These are phyloP conservation scores for Nannizziopsis arthrosporioides DNA, from an alignment of 2,329 filamentous ascomycete species.

Conservation along the genomic window DNA sequence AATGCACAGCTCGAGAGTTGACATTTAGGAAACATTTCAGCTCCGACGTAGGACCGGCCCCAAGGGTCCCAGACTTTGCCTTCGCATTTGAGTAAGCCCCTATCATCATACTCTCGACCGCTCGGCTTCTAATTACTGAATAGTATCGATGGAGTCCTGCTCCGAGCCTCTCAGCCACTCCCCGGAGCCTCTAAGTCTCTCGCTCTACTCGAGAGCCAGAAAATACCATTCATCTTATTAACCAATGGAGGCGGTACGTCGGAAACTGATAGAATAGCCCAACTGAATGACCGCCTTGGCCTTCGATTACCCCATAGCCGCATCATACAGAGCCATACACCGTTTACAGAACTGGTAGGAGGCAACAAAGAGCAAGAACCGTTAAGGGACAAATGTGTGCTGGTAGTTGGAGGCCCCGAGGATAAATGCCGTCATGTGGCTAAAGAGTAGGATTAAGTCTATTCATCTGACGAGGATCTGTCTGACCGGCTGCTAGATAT, in stretches of 20 bases:
- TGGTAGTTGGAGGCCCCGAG: slow-evolving; percentile 61
- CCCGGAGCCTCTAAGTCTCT: slow-evolving; percentile 67
- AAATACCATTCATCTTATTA: slow-evolving; percentile 83
- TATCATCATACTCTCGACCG: not conserved
- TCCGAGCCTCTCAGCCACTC: slow-evolving; percentile 68
- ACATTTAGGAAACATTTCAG: slow-evolving; percentile 8
- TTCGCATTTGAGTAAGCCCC: slow-evolving; percentile 37
- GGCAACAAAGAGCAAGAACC: slow-evolving; percentile 43
- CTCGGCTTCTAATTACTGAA: not conserved
- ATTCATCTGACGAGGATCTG: not conserved
- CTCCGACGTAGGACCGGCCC: not conserved
- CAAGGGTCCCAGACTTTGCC: slow-evolving; percentile 28
- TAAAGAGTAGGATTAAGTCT: slow-evolving; percentile 41
- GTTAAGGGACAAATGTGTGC: slow-evolving; percentile 54
- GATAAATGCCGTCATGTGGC: slow-evolving; percentile 61
- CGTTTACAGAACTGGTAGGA: slow-evolving; percentile 60
- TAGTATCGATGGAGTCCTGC: slow-evolving; percentile 87
- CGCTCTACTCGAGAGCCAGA: slow-evolving; percentile 56
- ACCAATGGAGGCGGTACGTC: slow-evolving; percentile 89
- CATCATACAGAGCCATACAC: slow-evolving; percentile 86
- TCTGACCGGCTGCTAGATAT: slow-evolving; percentile 35
- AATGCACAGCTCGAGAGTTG: not conserved
- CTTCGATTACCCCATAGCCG: slow-evolving; percentile 54
- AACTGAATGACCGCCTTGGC: slow-evolving; percentile 55
- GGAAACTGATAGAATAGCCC: slow-evolving; percentile 60